Evolutionary conservation across 2,329 filamentous ascomycete genomes (phyloP).

Genomic region (Alternaria ethzedia): DNA sequence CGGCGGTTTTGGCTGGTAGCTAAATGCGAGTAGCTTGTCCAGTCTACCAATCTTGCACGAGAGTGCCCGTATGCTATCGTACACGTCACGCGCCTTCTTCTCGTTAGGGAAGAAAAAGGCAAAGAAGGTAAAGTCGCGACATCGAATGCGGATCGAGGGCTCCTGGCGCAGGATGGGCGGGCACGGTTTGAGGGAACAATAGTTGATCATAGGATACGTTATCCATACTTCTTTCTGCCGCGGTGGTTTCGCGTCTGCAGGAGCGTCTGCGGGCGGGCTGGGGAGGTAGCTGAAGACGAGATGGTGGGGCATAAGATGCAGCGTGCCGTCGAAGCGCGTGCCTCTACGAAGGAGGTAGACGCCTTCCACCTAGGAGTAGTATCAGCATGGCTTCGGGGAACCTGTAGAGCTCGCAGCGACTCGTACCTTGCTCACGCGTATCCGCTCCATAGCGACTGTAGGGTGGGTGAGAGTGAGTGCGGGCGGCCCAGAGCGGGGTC

Average conservation of each 20-base stretch:
- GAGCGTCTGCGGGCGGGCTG: conserved; percentile 42
- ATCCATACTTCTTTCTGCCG: conserved; percentile 82
- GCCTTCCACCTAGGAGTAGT: conserved; percentile 60
- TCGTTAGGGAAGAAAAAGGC: conserved; percentile 86
- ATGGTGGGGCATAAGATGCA: conserved; percentile 69
- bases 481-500: conserved; percentile 1
- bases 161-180: conserved; percentile 71
- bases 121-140: conserved; percentile 92
- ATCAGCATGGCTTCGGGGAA: neutral
- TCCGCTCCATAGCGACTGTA: conserved; percentile 50
- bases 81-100: conserved; percentile 78
- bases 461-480: neutral
- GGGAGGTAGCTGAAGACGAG: conserved; percentile 68
- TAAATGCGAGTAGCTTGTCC: conserved; percentile 91
- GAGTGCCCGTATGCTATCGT: conserved; percentile 80
- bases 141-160: conserved; percentile 84
- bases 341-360: conserved; percentile 66
- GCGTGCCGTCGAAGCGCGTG: conserved; percentile 63
- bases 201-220: conserved; percentile 88
- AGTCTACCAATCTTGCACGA: conserved; percentile 83
- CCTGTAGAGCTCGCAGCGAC: neutral
- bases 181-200: conserved; percentile 78
- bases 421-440: conserved; percentile 55
- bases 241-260: conserved; percentile 48
- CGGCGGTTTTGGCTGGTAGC: conserved; percentile 74